A percentile compares a stretch with the other conserved stretches of the same genome.
Conservation (phyloP, 768 basidiomycete genomes). For the Lactifluus pinguis region DNA sequence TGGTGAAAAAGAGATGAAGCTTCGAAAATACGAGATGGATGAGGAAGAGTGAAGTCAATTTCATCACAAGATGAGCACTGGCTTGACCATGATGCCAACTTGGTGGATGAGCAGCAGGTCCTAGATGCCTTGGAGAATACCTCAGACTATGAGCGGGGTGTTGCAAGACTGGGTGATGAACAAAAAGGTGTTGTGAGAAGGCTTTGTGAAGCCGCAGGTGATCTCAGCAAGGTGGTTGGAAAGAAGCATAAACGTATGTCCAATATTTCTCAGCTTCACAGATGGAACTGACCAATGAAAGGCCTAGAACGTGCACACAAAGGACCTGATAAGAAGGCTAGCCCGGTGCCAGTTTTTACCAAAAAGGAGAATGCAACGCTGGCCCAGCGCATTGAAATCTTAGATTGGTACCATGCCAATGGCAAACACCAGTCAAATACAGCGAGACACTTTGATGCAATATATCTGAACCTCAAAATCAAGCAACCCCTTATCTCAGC, state of each 20-base stretch:
- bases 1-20: too few species aligned
- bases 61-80: not conserved
- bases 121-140: not conserved
- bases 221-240: not conserved
- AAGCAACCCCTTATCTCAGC: not conserved
- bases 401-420: not conserved
- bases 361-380: not conserved
- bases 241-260: not conserved
- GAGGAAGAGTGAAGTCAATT: too few species aligned
- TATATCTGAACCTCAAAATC: not conserved
- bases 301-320: not conserved
- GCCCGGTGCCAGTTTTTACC: not conserved
- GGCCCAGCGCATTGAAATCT: not conserved
- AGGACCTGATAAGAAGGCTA: too few species aligned
- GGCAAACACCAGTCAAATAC: not conserved
- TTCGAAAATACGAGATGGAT: too few species aligned
- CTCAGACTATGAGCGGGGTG: not conserved
- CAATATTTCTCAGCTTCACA: not conserved
- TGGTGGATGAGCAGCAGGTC: not conserved
- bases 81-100: not conserved
- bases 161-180: not conserved
- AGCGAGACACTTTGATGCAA: not conserved
- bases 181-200: not conserved
- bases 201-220: not conserved
- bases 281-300: not conserved